Conservation (phyloP, 352 stramenopile genomes). For the Phytophthora multivora region DNA sequence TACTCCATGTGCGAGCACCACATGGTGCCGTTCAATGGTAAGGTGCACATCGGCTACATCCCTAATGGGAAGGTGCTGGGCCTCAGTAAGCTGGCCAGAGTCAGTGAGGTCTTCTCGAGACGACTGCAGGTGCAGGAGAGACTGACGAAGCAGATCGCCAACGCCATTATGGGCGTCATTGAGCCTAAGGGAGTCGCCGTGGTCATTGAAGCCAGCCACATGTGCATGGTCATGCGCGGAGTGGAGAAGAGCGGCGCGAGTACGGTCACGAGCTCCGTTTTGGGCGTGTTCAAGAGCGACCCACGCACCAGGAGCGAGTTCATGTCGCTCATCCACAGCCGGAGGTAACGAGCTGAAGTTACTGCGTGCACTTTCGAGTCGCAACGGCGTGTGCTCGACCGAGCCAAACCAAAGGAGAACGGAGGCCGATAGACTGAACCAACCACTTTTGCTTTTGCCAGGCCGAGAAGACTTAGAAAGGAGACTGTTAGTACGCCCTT, state of each 20-base stretch:
- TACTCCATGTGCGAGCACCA: conserved; percentile 99
- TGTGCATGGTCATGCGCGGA: conserved; percentile 99
- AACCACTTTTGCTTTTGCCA: conserved; percentile 43
- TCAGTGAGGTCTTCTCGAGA: conserved; percentile 97
- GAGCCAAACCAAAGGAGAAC: conserved; percentile 43
- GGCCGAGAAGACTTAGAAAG: conserved; percentile 40
- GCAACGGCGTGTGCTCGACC: conserved; percentile 49
- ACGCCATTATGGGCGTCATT: conserved; percentile 97
- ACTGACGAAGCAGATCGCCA: conserved; percentile 99
- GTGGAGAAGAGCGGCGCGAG: conserved; percentile 97
- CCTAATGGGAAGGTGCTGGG: conserved; percentile 97
- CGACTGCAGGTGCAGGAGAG: conserved; percentile 99
- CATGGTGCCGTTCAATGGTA: conserved; percentile 99
- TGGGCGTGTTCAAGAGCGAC: conserved; percentile 97
- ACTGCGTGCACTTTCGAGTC: conserved; percentile 15
- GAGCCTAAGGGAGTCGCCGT: conserved; percentile 97
- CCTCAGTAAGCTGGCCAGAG: conserved; percentile 98
- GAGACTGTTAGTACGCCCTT: conserved; percentile 36
- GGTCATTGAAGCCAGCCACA: conserved; percentile 98
- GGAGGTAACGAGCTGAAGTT: conserved; percentile 47
- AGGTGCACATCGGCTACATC: conserved; percentile 95
- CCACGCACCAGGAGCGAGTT: conserved; percentile 87
- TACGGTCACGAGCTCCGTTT: conserved; percentile 97
- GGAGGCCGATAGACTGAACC: conserved; percentile 5
- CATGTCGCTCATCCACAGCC: conserved; percentile 87